phyloP scores from a whole-genome alignment of 2,329 filamentous ascomycete species.

The Alternaria hordeiaustralica region DNA sequence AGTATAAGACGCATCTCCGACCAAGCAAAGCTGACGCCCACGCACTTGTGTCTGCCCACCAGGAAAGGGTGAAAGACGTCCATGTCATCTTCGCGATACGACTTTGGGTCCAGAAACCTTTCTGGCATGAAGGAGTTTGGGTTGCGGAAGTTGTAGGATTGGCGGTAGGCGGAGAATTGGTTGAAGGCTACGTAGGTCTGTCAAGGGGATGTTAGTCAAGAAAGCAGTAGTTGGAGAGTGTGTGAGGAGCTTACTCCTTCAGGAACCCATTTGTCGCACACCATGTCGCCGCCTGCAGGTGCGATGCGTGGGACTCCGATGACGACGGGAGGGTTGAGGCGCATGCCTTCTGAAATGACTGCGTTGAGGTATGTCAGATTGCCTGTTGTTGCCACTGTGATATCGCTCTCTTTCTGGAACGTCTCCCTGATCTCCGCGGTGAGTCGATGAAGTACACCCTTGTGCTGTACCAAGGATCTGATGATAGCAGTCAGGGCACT shows the following conservation, averaged over 20 bases:
- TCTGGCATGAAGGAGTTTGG: constrained; percentile 45
- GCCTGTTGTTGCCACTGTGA: constrained; percentile 25
- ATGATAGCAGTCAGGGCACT: constrained; percentile 47
- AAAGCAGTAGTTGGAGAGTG: background rate
- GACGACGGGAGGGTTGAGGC: constrained; percentile 33
- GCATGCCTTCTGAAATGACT: constrained; percentile 49
- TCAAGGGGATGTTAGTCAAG: background rate
- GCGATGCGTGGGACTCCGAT: constrained; percentile 28
- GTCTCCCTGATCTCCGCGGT: constrained; percentile 30
- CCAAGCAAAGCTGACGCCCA: constrained; percentile 39
- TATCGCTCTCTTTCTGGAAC: constrained; percentile 32
- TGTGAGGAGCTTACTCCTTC: constrained; percentile 21
- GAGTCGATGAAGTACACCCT: constrained; percentile 31
- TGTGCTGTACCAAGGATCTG: constrained; percentile 41
- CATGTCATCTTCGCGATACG: constrained; percentile 28
- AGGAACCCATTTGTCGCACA: constrained; percentile 32
- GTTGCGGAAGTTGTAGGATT: constrained; percentile 33
- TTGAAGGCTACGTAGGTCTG: constrained; percentile 41
- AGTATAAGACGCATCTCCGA: constrained; percentile 47
- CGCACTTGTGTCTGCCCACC: constrained; percentile 35
- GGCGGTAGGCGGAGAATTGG: constrained; percentile 36
- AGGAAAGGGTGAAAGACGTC: constrained; percentile 34
- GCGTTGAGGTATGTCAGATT: constrained; percentile 37
- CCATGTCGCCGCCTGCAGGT: constrained; percentile 28
- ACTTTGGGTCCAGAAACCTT: constrained; percentile 32